Base-by-base conservation (phyloP, 305 asterid genomes). In the Fraxinus xanthoxyloides region DNA sequence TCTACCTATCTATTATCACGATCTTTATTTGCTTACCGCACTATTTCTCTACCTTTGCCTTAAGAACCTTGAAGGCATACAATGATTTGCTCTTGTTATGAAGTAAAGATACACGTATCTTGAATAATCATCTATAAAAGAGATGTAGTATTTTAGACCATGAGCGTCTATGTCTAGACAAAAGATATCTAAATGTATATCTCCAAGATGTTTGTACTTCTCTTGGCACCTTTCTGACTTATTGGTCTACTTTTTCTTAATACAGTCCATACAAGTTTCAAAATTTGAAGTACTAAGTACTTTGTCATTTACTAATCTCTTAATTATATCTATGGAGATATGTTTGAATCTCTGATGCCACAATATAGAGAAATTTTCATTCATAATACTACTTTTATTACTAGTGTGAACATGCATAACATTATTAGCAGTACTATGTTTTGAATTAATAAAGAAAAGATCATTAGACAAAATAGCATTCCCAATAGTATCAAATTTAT, bases 201-300 rank as follows among this genome's bases (percentile, higher is more conserved):
- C 12, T 65, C 82, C 12, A 63, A 65, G 40, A 79, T 23, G 17
- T 24, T 3, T 5, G 26, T 46, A 46, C 54, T 12, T n/a, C 67
- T 51, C 40, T 65, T 79, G 21, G 67, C 40, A 79, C 82, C 67
- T 36, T 36, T 78, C 65, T n/a, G 32, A 35, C 24, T 31, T 79
- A 65, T 65, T 79, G 13, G 65, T 79, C 4, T 36, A 43, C 17
- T 65, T 79, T 61, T n/a, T 17, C 82, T 65, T 79, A 61, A 38
- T 79, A 63, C 43, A 79, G 23, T 63, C 65, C 23, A n/a, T 40
- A 17, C 40, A 38, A 19, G 76, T 17, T 8, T 61, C 31, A 38
- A 79, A 79, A 28, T 78, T 5, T 21, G 17, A 13, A 61, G 59
- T 31, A 61, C 74, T 23, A 56, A 30, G 72, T 76, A 48, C 24